Evolutionary conservation across 2,329 filamentous ascomycete species (phyloP), one percentile per base, ranked within the genome.

Genomic region (Leptographium wingfieldii): DNA sequence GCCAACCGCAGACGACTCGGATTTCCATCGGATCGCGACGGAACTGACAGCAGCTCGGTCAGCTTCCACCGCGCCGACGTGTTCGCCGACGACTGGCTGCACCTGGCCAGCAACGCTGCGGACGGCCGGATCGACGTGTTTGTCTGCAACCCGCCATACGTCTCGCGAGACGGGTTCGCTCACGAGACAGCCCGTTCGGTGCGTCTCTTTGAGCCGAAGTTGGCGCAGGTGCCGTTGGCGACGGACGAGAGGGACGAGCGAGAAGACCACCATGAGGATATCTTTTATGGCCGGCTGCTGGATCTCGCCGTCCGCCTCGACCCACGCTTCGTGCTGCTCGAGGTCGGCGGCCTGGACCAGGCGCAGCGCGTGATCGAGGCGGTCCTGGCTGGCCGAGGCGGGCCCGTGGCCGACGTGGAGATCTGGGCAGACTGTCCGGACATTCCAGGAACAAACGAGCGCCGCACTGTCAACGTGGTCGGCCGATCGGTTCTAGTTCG

Each of bases 71-170:
- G 55, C 29, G 65, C 58, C 12, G 63, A 84, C 61, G 70, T 84
- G 16, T 82, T 83, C 62, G 67, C 69, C 7, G 71, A 77, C 19
- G 67, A 65, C 40, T 73, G 72, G 62, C 70, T 77, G 58, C 52
- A 63, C 3, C 38, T 33, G 0, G 33, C 35, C 25, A 22, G 51
- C 43, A 3, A 10, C 33, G 9, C 33, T 2, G 33, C 33, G 5
- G 33, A 16, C 38, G 38, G 19, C 10, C 19, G 22, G 38, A 58
- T 70, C 67, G 85, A 95, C 63, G 73, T 97, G 4, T 72, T 99
- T 1, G 81, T 94, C 43, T 88, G 88, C 1, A 99, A 99, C 68
- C 94, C 94, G 19, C 94, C 94, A 0, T 97, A 97, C 70, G 86
- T 97, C 57, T 95, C 91, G 2, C 74, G 77, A 0, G 65, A 69